phyloP scores from a whole-genome alignment of 1,284 basidiomycete genomes.

The Marasmius tenuissimus region DNA sequence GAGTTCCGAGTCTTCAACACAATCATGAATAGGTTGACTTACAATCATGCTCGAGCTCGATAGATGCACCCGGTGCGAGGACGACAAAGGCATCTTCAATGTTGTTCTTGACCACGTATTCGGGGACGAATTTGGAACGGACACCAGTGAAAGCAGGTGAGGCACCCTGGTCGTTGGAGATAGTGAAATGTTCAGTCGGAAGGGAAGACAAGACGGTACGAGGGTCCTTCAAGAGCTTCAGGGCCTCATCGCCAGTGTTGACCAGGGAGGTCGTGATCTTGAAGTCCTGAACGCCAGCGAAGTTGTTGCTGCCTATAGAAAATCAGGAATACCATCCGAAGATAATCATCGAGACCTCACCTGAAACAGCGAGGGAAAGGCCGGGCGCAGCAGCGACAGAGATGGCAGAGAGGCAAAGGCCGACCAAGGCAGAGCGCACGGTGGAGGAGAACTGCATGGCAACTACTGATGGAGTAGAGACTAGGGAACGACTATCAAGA shows the following conservation, averaged over 20 bases:
- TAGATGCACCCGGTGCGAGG: conserved; percentile 42
- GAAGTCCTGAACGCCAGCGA: conserved; percentile 39
- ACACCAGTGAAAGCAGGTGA: conserved; percentile 40
- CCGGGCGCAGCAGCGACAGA: no score
- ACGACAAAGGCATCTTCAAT: conserved; percentile 30
- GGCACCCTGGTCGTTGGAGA: conserved; percentile 35
- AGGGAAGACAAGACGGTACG: conserved; percentile 36
- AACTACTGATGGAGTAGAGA: background rate
- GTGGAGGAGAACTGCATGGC: conserved; percentile 24
- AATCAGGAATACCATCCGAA: background rate
- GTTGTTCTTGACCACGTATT: conserved; percentile 20
- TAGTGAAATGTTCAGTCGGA: conserved; percentile 43
- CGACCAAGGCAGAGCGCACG: conserved; percentile 28
- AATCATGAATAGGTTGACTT: conserved; percentile 16
- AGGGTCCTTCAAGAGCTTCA: conserved; percentile 49
- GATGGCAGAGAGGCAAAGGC: conserved; percentile 25
- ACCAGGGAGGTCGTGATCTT: conserved; percentile 40
- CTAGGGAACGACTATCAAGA: background rate
- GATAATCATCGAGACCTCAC: conserved; percentile 2
- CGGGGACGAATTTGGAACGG: conserved; percentile 35
- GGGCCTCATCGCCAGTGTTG: conserved; percentile 47
- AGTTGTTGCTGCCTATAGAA: conserved; percentile 32
- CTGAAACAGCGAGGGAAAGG: conserved; percentile 3
- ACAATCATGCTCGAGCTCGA: conserved; percentile 43
- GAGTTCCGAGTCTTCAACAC: background rate